phyloP scores from a whole-genome alignment of 2,329 filamentous ascomycete species.

The Sporothrix schenckii region DNA sequence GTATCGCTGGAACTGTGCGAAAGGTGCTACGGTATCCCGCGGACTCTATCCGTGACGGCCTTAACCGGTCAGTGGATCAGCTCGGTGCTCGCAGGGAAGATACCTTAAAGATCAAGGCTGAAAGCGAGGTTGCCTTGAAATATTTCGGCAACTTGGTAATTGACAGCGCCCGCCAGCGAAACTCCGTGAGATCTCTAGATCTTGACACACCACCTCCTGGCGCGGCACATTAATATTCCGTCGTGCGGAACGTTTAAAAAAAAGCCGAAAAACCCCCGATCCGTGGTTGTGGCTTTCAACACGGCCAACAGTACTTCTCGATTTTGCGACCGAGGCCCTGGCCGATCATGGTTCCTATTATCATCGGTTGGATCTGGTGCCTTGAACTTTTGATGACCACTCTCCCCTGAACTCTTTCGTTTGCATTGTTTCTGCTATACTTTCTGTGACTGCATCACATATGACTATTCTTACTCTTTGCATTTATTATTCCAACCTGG shows the following conservation, averaged over 20 bases:
- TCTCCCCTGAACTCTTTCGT: conserved; percentile 2
- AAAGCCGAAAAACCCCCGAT: neutral
- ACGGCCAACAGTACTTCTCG: neutral
- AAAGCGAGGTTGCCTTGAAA: conserved; percentile 84
- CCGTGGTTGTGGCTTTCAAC: neutral
- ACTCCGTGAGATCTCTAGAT: conserved; percentile 56
- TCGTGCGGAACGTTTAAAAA: neutral
- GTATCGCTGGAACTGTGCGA: conserved; percentile 83
- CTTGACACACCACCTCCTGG: conserved; percentile 47
- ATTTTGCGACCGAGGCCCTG: neutral
- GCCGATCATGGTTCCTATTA: neutral
- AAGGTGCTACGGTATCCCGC: conserved; percentile 87
- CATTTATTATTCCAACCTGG: conserved; percentile 1
- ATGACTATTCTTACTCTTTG: neutral
- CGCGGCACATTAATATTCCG: neutral
- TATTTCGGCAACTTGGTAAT: conserved; percentile 88
- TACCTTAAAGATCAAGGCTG: conserved; percentile 75
- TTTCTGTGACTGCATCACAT: neutral
- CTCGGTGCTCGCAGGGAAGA: conserved; percentile 78
- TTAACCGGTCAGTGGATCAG: conserved; percentile 84
- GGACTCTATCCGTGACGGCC: conserved; percentile 78
- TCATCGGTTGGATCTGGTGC: neutral
- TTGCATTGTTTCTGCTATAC: neutral
- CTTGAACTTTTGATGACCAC: neutral
- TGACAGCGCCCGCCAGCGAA: conserved; percentile 59